These are phyloP conservation scores for Ampelocalamus luodianensis DNA, from an alignment of 176 grass and related monocot genomes.

Conservation along the genomic window DNA sequence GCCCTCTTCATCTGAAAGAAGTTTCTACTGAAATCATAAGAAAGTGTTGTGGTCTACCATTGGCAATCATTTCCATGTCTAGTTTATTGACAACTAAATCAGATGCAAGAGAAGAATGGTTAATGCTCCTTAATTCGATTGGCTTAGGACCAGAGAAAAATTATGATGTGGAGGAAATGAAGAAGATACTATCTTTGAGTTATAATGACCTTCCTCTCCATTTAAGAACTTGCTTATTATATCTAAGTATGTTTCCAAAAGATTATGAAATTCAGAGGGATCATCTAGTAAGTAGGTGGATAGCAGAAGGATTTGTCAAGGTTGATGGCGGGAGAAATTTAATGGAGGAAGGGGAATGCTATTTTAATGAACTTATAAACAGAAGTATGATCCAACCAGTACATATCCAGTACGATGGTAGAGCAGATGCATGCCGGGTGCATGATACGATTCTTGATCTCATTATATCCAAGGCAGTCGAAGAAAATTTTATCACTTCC, in stretches of 20 bases:
- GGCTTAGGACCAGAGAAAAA: conserved; percentile 18
- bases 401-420: background rate
- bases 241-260: conserved; percentile 19
- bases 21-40: conserved; percentile 23
- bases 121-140: conserved; percentile 14
- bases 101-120: conserved; percentile 6
- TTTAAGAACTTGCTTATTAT: too few relatives aligned
- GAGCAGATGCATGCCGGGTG: conserved; percentile 26
- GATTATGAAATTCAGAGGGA: conserved; percentile 17
- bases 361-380: conserved; percentile 35
- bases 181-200: background rate
- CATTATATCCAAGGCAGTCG: conserved; percentile 25
- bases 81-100: too few relatives aligned
- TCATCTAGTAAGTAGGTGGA: conserved; percentile 36
- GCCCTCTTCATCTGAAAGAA: conserved; percentile 6
- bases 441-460: conserved; percentile 43
- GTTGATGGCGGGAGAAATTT: background rate
- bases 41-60: conserved; percentile 40
- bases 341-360: too few relatives aligned
- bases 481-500: conserved; percentile 37
- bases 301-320: conserved; percentile 28
- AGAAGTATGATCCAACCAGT: conserved; percentile 40
- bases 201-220: too few relatives aligned
- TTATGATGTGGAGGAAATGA: conserved; percentile 17
- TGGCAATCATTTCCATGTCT: background rate